Base-by-base conservation (phyloP, 768 basidiomycete genomes). In the Mycena kentingensis region DNA sequence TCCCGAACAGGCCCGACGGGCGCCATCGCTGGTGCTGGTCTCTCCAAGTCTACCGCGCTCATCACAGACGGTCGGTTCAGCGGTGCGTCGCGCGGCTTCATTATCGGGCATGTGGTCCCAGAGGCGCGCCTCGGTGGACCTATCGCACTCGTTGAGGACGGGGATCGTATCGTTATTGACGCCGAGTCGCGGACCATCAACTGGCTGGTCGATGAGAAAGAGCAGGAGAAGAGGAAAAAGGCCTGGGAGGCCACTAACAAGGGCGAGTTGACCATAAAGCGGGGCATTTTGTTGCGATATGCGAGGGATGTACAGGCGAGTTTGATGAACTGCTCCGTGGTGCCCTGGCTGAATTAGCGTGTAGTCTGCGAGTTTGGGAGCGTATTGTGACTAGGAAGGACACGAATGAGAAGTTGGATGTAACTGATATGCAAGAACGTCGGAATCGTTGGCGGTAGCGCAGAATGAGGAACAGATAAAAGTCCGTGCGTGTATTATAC, bases 51-150 rank as follows among this genome's bases (percentile, higher is more conserved):
- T 27, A 90, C 88, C 3, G 88, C 88, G 1, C 76, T 95, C 44
- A 85, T 95, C 58, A 95, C 92, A 0, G 92, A 95, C 65, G 92
- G 92, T 43, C 83, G 92, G 16, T 94, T 94, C 77, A 90, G 88
- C 18, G 92, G 92, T 15, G 92, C 91, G 3, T 88, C 72, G 58
- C 67, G 71, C 37, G 77, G 76, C 11, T 80, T 77, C 64, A 78
- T 80, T 46, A 76, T 76, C 70, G 91, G 79, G 1, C 79, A 81
- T 52, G 77, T 79, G 13, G 78, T 79, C 7, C 79, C 79, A 19
- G 79, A 81, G 67, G 91, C 91, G 18, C 81, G 80, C 27, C 71
- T 88, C 24, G 91, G 91, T 48, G 92, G 92, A 0, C 92, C 93
- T 3, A 94, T 95, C 60, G 93, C 90, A 25, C 81, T 94, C 18